phyloP scores from a whole-genome alignment of 371 early-diverging fungal species.

The Homolaphlyctis polyrhiza region DNA sequence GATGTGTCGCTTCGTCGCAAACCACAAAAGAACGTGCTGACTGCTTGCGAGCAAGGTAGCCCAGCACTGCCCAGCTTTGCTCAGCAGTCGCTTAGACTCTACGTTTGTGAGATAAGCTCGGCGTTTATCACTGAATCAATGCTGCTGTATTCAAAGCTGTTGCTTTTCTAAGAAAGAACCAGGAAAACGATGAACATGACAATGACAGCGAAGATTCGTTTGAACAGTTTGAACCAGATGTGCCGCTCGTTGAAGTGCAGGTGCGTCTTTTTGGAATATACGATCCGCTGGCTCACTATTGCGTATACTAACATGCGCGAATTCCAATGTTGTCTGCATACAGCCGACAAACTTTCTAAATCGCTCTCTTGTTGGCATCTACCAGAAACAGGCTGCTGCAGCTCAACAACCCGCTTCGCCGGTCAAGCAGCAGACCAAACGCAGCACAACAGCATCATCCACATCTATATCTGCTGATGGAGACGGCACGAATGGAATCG shows the following conservation, averaged over 20 bases:
- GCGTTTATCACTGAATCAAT: not conserved
- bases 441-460: not conserved
- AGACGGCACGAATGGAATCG: not conserved
- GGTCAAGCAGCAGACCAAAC: not conserved
- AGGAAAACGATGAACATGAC: slow-evolving; percentile 5
- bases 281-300: not conserved
- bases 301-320: not conserved
- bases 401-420: slow-evolving; percentile 3
- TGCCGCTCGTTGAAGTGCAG: slow-evolving; percentile 28
- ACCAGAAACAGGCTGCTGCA: no score
- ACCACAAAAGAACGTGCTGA: slow-evolving; percentile 7
- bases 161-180: not conserved
- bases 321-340: slow-evolving; percentile 5
- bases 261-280: not conserved
- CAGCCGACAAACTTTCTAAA: slow-evolving; percentile 31
- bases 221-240: slow-evolving; percentile 15
- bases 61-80: not conserved
- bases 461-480: not conserved
- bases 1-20: slow-evolving; percentile 11
- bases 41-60: slow-evolving; percentile 12
- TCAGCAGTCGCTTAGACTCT: slow-evolving; percentile 1
- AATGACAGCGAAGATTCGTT: slow-evolving; percentile 18
- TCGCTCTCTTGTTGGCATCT: slow-evolving; percentile 20
- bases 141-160: not conserved
- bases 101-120: not conserved